Conservation (phyloP, 2,329 filamentous ascomycete species). For the Coleophoma crateriformis region DNA sequence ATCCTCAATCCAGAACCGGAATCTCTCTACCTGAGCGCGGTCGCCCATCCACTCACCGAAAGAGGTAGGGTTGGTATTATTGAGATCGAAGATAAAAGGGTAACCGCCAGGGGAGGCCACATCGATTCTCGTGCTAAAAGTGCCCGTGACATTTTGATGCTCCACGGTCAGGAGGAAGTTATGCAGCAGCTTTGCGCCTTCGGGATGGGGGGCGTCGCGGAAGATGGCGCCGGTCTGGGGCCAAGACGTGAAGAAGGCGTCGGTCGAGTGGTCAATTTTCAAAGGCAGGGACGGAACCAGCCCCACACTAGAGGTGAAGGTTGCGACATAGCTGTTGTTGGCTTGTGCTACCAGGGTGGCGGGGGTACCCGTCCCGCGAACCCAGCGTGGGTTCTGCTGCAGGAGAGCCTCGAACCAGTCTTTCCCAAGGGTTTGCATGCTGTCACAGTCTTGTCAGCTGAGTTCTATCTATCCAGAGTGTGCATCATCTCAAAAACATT, state of each 20-base stretch:
- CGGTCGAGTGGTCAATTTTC: conserved; percentile 24
- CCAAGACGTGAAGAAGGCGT: conserved; percentile 41
- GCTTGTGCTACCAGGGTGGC: conserved; percentile 21
- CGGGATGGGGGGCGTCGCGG: conserved; percentile 40
- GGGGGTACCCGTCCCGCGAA: conserved; percentile 43
- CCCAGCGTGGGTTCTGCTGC: conserved; percentile 44
- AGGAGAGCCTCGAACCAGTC: conserved; percentile 42
- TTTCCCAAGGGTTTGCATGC: too few relatives aligned
- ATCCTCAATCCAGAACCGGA: conserved; percentile 31
- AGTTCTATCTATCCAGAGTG: too few relatives aligned
- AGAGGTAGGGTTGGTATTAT: conserved; percentile 23
- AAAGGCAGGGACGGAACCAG: conserved; percentile 18
- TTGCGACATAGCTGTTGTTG: neutral
- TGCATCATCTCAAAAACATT: conserved; percentile 25
- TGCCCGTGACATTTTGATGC: conserved; percentile 27
- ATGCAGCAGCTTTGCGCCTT: conserved; percentile 44
- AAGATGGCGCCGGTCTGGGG: conserved; percentile 42
- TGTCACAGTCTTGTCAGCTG: too few relatives aligned
- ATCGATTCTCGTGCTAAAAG: conserved; percentile 12
- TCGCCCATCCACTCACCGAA: conserved; percentile 32
- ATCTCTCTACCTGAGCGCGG: conserved; percentile 29
- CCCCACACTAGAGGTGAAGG: neutral
- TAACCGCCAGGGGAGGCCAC: too few relatives aligned
- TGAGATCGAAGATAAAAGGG: conserved; percentile 23
- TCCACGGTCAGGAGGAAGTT: conserved; percentile 39